Base-by-base conservation (phyloP, 129 eudicot species). In the Flaveria ramosissima region DNA sequence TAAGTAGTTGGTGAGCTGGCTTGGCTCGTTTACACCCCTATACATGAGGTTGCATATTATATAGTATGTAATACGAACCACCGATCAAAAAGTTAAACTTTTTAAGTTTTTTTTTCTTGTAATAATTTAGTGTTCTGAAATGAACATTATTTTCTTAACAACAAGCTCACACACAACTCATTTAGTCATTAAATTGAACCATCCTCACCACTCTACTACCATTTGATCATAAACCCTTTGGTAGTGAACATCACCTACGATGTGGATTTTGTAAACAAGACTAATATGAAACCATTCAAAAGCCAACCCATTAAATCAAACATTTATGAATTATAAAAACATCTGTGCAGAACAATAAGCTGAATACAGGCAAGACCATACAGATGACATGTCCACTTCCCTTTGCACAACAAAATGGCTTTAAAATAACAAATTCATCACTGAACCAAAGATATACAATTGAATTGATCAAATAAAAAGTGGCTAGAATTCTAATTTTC, bases 361-460 rank as follows among this genome's bases (percentile, higher is more conserved):
- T 9, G 8, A 60, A 60, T 60, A 21, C 2, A 60, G 4, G 66
- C 66, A 60, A 60, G 41, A 60, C n/a, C 7, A 24, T 2, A 23
- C 66, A 60, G 39, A 60, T 60, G 39, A 61, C 13, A 4, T 61
- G 68, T 24, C 41, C 27, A 13, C 19, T 24, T 63, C 48, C 13
- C 24, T 36, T 65, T 14, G 11, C 39, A 65, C 70, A n/a, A 65
- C 70, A 7, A 65, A 65, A 36, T 7, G 46, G 21, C 9, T n/a
- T n/a, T 53, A 21, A 32, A 59, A 15, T 4, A 12, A 61, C 16
- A 63, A 63, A 2, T 16, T 1, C n/a, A 36, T 65, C 9, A 9
- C 12, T 13, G 3, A 39, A 20, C 43, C 70, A 83, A 20, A 68
- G 43, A 71, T 61, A 61, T 70, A 78, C 68, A 65, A 11, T 13